These are phyloP conservation scores for Jaltomata sinuosa DNA, from an alignment of 257 asterid genomes.

Conservation along the genomic window DNA sequence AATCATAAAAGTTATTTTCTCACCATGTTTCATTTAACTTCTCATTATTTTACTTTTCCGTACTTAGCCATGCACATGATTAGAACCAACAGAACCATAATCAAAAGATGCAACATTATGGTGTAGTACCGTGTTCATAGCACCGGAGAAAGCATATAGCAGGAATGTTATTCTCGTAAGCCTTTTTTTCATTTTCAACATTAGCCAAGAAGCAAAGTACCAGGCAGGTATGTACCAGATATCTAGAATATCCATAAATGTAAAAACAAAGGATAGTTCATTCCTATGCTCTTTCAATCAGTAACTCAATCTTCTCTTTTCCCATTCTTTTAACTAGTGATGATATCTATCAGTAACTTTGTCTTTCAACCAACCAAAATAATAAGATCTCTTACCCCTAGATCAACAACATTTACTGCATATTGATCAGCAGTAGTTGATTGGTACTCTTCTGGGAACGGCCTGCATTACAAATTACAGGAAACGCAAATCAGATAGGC, in stretches of 20 bases:
- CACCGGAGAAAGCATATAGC: not conserved
- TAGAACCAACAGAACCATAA: not conserved
- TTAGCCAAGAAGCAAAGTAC: not conserved
- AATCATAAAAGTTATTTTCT: not conserved
- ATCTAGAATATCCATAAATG: not conserved
- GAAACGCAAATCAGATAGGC: not conserved
- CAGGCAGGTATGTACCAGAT: not conserved
- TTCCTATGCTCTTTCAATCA: not conserved
- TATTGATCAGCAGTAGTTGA: slow-evolving; percentile 50
- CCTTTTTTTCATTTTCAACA: not conserved
- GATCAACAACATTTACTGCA: slow-evolving; percentile 64
- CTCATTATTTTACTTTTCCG: not conserved
- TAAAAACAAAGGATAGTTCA: not conserved
- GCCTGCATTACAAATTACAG: slow-evolving; percentile 30
- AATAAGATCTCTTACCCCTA: slow-evolving; percentile 29
- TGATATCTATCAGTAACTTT: not conserved
- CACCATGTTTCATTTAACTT: not conserved
- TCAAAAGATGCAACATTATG: not conserved
- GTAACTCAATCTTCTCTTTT: not conserved
- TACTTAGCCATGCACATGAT: not conserved
- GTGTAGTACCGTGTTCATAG: not conserved
- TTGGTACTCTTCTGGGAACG: slow-evolving; percentile 63
- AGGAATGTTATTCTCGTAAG: not conserved
- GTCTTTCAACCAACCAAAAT: not conserved
- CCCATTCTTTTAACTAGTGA: not conserved